Base-by-base conservation (phyloP, 768 basidiomycete species). In the Podaxis pistillaris region DNA sequence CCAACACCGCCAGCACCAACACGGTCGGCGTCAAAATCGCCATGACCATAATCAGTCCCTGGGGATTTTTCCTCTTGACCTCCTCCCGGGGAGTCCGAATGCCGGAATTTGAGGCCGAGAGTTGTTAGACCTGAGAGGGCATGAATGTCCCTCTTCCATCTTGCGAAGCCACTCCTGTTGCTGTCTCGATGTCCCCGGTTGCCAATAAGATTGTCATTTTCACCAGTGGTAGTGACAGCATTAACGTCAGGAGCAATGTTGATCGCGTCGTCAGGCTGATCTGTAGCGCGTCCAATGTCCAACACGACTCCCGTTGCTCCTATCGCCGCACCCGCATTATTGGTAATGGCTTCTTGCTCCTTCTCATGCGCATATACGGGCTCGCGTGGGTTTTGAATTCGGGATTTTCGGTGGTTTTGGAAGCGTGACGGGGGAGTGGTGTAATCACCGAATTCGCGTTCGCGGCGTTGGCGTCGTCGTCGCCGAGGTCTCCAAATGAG, bases 401-500 rank as follows among this genome's bases (percentile, higher is more conserved):
- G 38, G 55, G 63, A 65, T 30, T 51, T 56, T 44, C 28, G 17
- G 6, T 22, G n/a, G 38, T 58, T 33, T 33, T 33, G 33, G 60
- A 26, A 28, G 37, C 6, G 13, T 12, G 30, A 56, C 28, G 47
- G 44, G 38, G 40, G 56, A 46, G 19, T 13, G 26, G 33, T 33
- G 11, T 17, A 12, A 50, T 30, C 38, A 49, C 37, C 55, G 55
- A 64, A 63, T 68, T 22, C 50, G 9, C 49, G 66, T 65, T 38
- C 59, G 4, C 40, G 38, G 19, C 62, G 49, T n/a, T 46, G 63
- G 11, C 65, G 68, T 7, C 72, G 71, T 41, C 77, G 75, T 64
- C 69, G 67, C 12, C 80, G 83, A 13, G 85, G 83, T 11, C 86
- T 81, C 56, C 81, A 75, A 56, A 83, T 71, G 55, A 79, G 74